Evolutionary conservation across 176 grass and related monocot genomes (phyloP), one percentile per base, ranked within the genome.

Genomic region (Urochloa ruziziensis): DNA sequence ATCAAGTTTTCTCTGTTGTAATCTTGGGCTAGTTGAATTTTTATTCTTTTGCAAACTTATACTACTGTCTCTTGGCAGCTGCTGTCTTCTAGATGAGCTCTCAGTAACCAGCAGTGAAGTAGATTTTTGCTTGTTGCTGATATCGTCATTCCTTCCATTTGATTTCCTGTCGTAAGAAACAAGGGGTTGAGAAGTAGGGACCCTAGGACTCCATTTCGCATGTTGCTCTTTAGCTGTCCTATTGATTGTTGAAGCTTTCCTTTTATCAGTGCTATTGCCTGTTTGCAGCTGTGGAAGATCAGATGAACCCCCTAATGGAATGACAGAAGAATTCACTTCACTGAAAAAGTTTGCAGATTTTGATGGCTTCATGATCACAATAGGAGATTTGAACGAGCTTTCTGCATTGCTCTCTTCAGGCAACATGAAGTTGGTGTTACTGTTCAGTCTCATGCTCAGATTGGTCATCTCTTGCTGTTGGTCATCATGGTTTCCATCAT

Each of bases 331-430:
- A 80, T 87, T 85, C 34, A 48, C 36, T 72, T 80, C 71, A n/a
- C 82, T 43, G 32, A 56, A 91, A 16, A 85, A 63, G 58, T 81
- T 75, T 52, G 90, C 48, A 77, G 81, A 89, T 84, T 93, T 96
- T 83, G 87, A 78, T 47, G 97, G 93, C 70, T 94, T 96, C 97
- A 99, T 99, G 69, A 99, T 92, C 34, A 99, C 93, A 75, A 99
- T 99, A 61, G 97, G 97, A 21, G 93, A 94, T 35, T 92, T 87
- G 29, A 92, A 92, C 71, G 49, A 77, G 81, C 77, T 89, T 72
- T 85, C 69, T 23, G 37, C 24, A 35, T 54, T 81, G 61, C 42
- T 85, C 57, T 87, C 82, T 88, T 84, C 85, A 57, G 73, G 57
- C 25, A 35, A 36, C 58, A 52, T 80, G 48, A 37, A 57, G 24